Base-by-base conservation (phyloP, 768 basidiomycete species). In the Lactarius evosmus region DNA sequence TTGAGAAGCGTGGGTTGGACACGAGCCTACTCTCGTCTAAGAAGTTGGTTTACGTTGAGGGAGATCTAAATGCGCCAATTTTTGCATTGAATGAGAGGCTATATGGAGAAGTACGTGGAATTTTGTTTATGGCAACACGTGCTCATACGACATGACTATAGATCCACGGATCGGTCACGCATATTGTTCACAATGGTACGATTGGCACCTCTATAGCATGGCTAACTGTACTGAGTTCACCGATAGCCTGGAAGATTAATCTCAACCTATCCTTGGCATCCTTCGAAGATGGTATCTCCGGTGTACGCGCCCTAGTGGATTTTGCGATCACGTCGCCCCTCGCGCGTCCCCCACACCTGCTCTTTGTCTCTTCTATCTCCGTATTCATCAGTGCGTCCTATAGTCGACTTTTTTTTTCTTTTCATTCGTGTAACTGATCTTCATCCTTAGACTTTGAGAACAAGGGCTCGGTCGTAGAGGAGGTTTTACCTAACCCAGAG, bases 361-460 rank as follows among this genome's bases (percentile, higher is more conserved):
- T 72, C 12, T 71, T 72, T 54, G 66, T 70, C 17, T 70, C 69
- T 49, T 71, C 69, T 16, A 69, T 72, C 32, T 66, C 60, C 3
- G 69, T 71, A 30, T 65, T 71, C 36, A 67, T 67, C 32, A 67
- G 68, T 69, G n/a, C 17, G 68, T 52, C 1, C 27, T n/a, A 3
- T 54, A n/a, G 27, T 34, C 30, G 7, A 16, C 4, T 32, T 27
- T 19, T 1, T 19, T n/a, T 8, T 14, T 7, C 30, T 25, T 32
- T n/a, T 36, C 30, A 34, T 17, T 1, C 46, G 14, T 32, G 11
- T 38, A 5, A 38, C 51, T 59, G 38, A 68, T 34, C 3, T 25
- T 36, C 6, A n/a, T 8, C 25, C 36, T 49, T 56, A 72, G 71
- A 72, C 52, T 61, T 66, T 44, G 58, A 71, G 60, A 70, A 66